Base-by-base conservation (phyloP, 2,329 filamentous ascomycete genomes). In the Aspergillus bombycis region DNA sequence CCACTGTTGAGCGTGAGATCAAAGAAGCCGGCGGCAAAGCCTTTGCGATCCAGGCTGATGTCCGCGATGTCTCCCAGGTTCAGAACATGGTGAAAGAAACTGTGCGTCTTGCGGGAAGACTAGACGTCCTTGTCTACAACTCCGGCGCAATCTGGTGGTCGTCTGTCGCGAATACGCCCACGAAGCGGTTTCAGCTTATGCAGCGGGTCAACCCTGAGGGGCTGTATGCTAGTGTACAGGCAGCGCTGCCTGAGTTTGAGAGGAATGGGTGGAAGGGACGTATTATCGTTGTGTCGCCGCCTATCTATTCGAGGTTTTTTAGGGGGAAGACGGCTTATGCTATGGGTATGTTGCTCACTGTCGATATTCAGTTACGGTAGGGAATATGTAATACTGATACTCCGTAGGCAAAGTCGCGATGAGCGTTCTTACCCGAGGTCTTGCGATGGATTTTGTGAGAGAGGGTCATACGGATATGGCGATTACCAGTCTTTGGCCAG, bases 131-230 rank as follows among this genome's bases (percentile, higher is more conserved):
- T 2, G 77, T 95, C 56, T 96, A 96, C 81, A 96, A 95, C 75
- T 89, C 89, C 0, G 92, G 92, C 46, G 92, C 92, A 3, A 93
- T 96, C 68, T 95, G 90, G 89, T 94, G 92, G 91, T 86, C 89
- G 0, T 85, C 89, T 1, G 87, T 96, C 0, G 85, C 88, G 58
- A 85, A 88, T 54, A 94, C 91, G 0, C 89, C 91, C 0, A 80
- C 90, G 67, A 91, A 90, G 76, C 85, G 91, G n/a, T 94, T 92
- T 79, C 87, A 88, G 74, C 85, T 90, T 68, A 92, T 94, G 89
- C 90, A 93, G 78, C 82, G 83, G 64, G 86, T 93, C 65, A 93
- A 93, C 70, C 83, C 86, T 0, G 88, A 92, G 70, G 93, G 92
- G 0, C 81, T 96, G 0, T 96, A 96, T 77, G 89, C 85, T 21